These are phyloP conservation scores for Podila clonocystis DNA, from an alignment of 192 early-diverging fungal species.

Conservation along the genomic window DNA sequence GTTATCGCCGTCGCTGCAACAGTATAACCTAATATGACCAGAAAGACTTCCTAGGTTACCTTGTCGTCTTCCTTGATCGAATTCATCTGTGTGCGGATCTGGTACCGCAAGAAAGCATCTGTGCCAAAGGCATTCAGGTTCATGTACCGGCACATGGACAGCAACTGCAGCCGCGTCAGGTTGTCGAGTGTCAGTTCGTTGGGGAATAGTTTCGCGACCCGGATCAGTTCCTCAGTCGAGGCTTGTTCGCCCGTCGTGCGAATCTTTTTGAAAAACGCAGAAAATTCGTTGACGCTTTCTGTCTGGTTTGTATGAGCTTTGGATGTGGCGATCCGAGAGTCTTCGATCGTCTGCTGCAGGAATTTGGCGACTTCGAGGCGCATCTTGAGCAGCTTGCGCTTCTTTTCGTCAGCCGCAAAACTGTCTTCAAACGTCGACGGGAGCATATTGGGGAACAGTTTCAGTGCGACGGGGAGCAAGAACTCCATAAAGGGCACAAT, in stretches of 20 bases:
- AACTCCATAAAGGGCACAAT: slow-evolving; percentile 96
- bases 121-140: slow-evolving; percentile 92
- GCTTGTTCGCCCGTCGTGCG: slow-evolving; percentile 85
- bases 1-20: not conserved
- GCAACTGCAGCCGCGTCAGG: slow-evolving; percentile 89
- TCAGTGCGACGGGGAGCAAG: slow-evolving; percentile 86
- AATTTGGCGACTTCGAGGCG: slow-evolving; percentile 92
- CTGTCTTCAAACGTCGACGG: slow-evolving; percentile 94
- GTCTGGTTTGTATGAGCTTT: not conserved
- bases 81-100: slow-evolving; percentile 83
- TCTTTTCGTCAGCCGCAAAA: slow-evolving; percentile 87
- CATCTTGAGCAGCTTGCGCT: slow-evolving; percentile 85
- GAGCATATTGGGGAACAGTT: slow-evolving; percentile 97
- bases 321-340: slow-evolving; percentile 66
- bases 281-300: slow-evolving; percentile 76
- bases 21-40: not conserved
- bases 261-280: slow-evolving; percentile 83
- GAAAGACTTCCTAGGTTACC: slow-evolving; percentile 12
- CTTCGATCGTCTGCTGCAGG: slow-evolving; percentile 91
- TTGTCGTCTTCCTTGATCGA: slow-evolving; percentile 86
- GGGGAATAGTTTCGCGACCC: slow-evolving; percentile 86
- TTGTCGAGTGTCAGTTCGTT: slow-evolving; percentile 91
- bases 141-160: slow-evolving; percentile 94
- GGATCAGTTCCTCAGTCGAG: slow-evolving; percentile 84
- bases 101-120: slow-evolving; percentile 88